Evolutionary conservation across 2,329 filamentous ascomycete species (phyloP).

Genomic region (Penicillium sp.): DNA sequence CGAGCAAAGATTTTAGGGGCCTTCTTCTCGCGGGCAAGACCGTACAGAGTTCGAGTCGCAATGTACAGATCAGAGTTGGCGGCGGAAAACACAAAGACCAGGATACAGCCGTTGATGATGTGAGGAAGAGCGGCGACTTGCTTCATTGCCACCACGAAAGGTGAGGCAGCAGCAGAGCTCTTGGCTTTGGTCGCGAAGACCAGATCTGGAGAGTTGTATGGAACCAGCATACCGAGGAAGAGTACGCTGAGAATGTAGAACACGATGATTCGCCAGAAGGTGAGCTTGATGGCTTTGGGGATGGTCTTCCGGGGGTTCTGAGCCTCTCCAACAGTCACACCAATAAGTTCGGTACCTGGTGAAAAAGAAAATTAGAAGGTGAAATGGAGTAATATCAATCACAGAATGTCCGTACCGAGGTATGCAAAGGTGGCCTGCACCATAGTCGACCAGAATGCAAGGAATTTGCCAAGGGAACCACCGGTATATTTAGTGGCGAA

Average conservation of each 20-base stretch:
- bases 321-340: conserved; percentile 61
- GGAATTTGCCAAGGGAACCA: conserved; percentile 7
- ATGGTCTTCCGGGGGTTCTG: conserved; percentile 65
- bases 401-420: conserved; percentile 59
- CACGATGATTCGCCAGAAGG: conserved; percentile 68
- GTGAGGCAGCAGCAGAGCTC: conserved; percentile 57
- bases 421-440: conserved; percentile 58
- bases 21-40: conserved; percentile 65
- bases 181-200: conserved; percentile 44
- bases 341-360: conserved; percentile 62
- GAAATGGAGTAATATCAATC: conserved; percentile 32
- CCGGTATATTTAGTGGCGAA: conserved; percentile 11
- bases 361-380: conserved; percentile 50
- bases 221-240: conserved; percentile 65
- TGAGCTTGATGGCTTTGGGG: conserved; percentile 69
- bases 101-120: conserved; percentile 68
- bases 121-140: conserved; percentile 57
- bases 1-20: conserved; percentile 67
- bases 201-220: conserved; percentile 56
- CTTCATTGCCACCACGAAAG: conserved; percentile 69
- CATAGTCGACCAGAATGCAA: conserved; percentile 4
- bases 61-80: conserved; percentile 74
- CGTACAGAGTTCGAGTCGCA: conserved; percentile 69
- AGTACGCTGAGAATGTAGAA: conserved; percentile 73
- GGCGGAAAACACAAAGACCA: conserved; percentile 72